Conservation (phyloP, 495 filamentous ascomycete genomes). For the Penicillium parvum region DNA sequence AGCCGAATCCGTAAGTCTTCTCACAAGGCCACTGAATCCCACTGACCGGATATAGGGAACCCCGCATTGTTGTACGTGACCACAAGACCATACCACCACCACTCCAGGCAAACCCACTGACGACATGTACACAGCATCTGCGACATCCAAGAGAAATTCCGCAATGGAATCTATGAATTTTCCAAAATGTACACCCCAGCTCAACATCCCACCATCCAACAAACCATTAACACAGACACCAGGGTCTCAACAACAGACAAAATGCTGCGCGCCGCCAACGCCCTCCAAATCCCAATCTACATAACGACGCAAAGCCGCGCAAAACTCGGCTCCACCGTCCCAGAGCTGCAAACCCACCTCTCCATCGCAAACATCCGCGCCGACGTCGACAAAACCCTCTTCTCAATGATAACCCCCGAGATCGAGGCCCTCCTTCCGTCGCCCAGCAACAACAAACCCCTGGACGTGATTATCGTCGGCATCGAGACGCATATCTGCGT, state of each 20-base stretch:
- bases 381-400: constrained; percentile 78
- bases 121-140: constrained; percentile 62
- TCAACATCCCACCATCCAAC: not conserved
- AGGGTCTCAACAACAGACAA: constrained; percentile 38
- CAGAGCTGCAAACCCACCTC: constrained; percentile 55
- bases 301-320: constrained; percentile 77
- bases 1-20: constrained; percentile 32
- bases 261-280: constrained; percentile 42
- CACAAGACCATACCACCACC: not conserved
- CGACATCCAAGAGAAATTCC: constrained; percentile 94
- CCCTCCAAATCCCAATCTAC: constrained; percentile 72
- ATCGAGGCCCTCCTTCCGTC: constrained; percentile 34
- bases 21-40: not conserved
- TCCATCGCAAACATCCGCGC: constrained; percentile 40
- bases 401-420: constrained; percentile 70
- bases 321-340: constrained; percentile 71
- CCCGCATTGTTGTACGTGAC: constrained; percentile 62
- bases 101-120: constrained; percentile 8
- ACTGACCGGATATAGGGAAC: constrained; percentile 47
- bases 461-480: constrained; percentile 56
- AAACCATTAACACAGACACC: constrained; percentile 1
- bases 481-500: constrained; percentile 96
- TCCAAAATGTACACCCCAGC: constrained; percentile 58
- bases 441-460: not conserved
- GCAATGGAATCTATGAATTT: constrained; percentile 74